phyloP scores from a whole-genome alignment of 2,329 filamentous ascomycete species.

The Xylariaceae sp. region DNA sequence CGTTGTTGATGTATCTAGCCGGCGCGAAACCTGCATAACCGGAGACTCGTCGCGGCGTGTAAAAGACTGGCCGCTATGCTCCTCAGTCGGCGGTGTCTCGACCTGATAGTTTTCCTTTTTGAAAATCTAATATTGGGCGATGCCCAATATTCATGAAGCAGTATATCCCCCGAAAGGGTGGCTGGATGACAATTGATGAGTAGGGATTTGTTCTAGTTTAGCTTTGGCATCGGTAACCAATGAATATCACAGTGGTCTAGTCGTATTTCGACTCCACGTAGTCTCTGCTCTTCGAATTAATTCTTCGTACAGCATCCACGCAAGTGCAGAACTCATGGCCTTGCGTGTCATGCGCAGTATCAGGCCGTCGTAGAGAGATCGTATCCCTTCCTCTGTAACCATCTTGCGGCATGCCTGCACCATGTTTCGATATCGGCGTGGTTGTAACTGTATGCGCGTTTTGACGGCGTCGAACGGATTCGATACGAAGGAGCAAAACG shows the following conservation, averaged over 20 bases:
- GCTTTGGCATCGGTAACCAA: slow-evolving; percentile 10
- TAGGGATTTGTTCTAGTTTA: slow-evolving; percentile 14
- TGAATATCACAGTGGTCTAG: slow-evolving; percentile 31
- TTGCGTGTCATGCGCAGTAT: slow-evolving; percentile 87
- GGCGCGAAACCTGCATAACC: slow-evolving; percentile 49
- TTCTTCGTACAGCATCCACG: slow-evolving; percentile 97
- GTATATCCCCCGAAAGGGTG: neutral
- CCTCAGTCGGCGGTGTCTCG: slow-evolving; percentile 6
- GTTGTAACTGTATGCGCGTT: slow-evolving; percentile 90
- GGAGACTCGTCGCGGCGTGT: slow-evolving; percentile 1
- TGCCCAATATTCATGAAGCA: slow-evolving; percentile 9
- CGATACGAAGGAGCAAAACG: slow-evolving; percentile 81
- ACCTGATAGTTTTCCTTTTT: slow-evolving; percentile 3
- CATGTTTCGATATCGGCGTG: slow-evolving; percentile 80
- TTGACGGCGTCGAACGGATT: slow-evolving; percentile 98
- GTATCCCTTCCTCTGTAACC: slow-evolving; percentile 77
- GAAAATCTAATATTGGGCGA: slow-evolving; percentile 2
- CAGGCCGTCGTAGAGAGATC: slow-evolving; percentile 83
- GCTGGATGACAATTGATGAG: slow-evolving; percentile 8
- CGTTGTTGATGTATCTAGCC: slow-evolving; percentile 60
- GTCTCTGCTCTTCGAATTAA: slow-evolving; percentile 71
- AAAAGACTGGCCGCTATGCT: neutral
- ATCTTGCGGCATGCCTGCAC: slow-evolving; percentile 75
- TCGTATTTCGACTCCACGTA: slow-evolving; percentile 34
- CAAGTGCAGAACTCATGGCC: slow-evolving; percentile 88